A percentile compares a stretch with the other conserved stretches of the same genome.
These are phyloP conservation scores for Agrostemma githago DNA, from an alignment of 148 eudicot genomes.

Conservation along the genomic window DNA sequence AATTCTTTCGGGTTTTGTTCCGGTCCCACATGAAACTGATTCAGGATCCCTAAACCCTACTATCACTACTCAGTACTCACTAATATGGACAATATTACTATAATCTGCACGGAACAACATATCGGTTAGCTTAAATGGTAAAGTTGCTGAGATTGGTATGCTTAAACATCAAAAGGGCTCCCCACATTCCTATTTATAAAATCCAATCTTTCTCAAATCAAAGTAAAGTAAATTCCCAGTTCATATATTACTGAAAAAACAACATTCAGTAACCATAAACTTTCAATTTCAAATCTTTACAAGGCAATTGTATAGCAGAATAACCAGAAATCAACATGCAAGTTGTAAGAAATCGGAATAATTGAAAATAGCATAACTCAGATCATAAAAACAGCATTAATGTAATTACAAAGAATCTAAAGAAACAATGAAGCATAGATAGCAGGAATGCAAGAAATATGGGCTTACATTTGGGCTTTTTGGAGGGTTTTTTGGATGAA, in stretches of 20 bases:
- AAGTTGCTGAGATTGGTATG: neutral
- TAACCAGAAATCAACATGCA: conserved; percentile 2
- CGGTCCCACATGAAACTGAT: neutral
- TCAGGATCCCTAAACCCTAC: neutral
- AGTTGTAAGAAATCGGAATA: neutral
- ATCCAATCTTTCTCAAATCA: neutral
- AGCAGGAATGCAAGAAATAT: neutral
- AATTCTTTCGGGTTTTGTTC: neutral
- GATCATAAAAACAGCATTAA: neutral
- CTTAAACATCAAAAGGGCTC: neutral
- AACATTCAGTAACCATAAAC: neutral
- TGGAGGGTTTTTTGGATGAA: conserved; percentile 33
- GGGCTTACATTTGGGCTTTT: conserved; percentile 40
- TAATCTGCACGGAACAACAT: neutral
- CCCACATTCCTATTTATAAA: neutral
- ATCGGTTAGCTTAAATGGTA: neutral
- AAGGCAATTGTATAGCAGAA: neutral
- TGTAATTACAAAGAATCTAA: neutral
- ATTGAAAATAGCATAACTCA: neutral
- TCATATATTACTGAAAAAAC: neutral
- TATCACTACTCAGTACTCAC: neutral
- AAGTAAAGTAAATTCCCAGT: neutral
- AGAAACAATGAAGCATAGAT: neutral
- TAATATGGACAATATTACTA: too few relatives aligned
- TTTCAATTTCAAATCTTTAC: neutral